Base-by-base conservation (phyloP, 2,329 filamentous ascomycete species). In the Diaporthe ilicicola region DNA sequence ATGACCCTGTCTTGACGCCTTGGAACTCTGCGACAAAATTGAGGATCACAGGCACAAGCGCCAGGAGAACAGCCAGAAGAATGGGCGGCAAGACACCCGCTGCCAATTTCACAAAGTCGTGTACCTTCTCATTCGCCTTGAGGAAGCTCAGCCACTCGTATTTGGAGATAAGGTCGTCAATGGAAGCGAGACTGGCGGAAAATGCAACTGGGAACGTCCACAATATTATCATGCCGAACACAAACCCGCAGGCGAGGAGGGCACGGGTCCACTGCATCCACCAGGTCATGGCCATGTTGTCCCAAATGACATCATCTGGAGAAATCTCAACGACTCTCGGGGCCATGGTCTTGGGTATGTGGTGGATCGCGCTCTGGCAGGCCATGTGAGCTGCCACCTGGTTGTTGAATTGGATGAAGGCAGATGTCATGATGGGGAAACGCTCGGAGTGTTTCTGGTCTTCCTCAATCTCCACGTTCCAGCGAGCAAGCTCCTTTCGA, bases 341-440 rank as follows among this genome's bases (percentile, higher is more conserved):
- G 1, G 94, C 89, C 96, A 99, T 99, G 55, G 97, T 93, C 76
- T 93, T 93, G 1, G 96, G 96, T 1, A 97, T 81, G 77, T 99
- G 96, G 79, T 98, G 94, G 48, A 93, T 94, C 55, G 97, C 87
- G 59, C 94, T 91, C 79, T 99, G 96, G 79, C 94, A 98, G 70
- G 95, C 96, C 96, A 99, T 98, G 77, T 99, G 96, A 0, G 96
- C 96, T 7, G 95, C 95, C 1, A 98, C 93, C 79, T 99, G 96
- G 78, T 98, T 93, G 78, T 99, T 97, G 86, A 99, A 99, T 79
- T 99, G 96, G 73, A 99, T 94, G 76, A 99, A 99, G 0, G 96
- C 96, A 0, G 95, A 97, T 77, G 93, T 97, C 94, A 98, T 97
- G 56, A 95, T 83, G 0, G 95, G 95, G 73, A 94, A 98, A 5